Evolutionary conservation across 768 basidiomycete species (phyloP).

Genomic region (Pleurotus citrinopileatus): DNA sequence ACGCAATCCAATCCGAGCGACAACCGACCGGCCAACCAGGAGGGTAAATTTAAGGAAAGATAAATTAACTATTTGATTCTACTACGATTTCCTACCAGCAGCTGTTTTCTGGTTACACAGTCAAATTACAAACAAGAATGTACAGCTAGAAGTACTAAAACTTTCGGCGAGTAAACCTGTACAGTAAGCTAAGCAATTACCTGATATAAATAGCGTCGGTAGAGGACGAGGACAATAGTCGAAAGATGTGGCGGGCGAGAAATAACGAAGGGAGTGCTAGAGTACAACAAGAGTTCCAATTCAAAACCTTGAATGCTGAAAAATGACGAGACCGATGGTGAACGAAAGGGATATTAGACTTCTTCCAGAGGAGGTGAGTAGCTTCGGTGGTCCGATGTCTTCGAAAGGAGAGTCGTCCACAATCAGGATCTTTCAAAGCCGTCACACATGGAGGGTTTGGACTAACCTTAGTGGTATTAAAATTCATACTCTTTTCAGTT

Average conservation of each 20-base stretch:
- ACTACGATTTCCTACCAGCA: not conserved
- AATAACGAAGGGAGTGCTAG: not conserved
- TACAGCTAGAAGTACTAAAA: constrained; percentile 2
- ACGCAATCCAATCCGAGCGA: no score
- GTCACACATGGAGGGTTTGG: not conserved
- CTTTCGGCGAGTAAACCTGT: constrained; percentile 1
- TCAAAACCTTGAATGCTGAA: not conserved
- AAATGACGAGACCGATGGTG: not conserved
- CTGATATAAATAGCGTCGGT: not conserved
- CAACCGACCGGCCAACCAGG: no score
- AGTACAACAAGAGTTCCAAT: constrained; percentile 7
- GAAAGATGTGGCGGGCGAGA: not conserved
- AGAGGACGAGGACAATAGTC: no score
- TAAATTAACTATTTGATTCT: not conserved
- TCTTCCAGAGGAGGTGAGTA: constrained; percentile 5
- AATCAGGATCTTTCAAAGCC: not conserved
- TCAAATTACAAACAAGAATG: constrained; percentile 8
- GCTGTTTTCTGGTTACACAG: not conserved
- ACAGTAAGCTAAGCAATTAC: constrained; percentile 7
- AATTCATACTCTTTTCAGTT: constrained; percentile 9
- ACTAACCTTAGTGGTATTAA: not conserved
- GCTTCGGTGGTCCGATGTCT: constrained; percentile 3
- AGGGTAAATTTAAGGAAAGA: not conserved
- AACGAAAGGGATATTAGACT: not conserved
- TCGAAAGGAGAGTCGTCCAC: not conserved